Conservation (phyloP, 2,329 filamentous ascomycete species). For the Ciborinia camelliae region DNA sequence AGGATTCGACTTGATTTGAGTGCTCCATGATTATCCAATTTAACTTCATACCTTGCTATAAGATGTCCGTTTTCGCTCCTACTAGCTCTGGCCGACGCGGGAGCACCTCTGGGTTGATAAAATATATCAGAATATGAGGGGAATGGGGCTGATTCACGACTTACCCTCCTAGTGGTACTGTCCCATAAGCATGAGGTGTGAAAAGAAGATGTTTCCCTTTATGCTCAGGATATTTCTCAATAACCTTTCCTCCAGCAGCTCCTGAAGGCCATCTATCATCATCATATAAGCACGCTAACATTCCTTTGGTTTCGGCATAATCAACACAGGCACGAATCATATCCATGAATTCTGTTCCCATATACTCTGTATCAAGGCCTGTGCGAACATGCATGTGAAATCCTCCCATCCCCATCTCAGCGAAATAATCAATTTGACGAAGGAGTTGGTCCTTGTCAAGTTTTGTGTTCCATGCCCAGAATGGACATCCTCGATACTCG, state of each 20-base stretch:
- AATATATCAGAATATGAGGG: conserved; percentile 5
- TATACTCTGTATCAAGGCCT: conserved; percentile 38
- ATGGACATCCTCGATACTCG: conserved; percentile 37
- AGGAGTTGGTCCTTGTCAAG: conserved; percentile 34
- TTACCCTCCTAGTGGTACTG: conserved; percentile 8
- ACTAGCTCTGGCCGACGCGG: conserved; percentile 7
- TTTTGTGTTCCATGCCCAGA: conserved; percentile 38
- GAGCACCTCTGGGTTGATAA: conserved; percentile 14
- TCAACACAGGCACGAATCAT: conserved; percentile 36
- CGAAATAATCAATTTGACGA: conserved; percentile 36
- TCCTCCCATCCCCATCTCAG: conserved; percentile 38
- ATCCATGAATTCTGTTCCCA: conserved; percentile 38
- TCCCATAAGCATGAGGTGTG: conserved; percentile 28
- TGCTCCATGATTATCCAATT: conserved; percentile 30
- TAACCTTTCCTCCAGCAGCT: conserved; percentile 34
- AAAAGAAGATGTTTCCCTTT: conserved; percentile 36
- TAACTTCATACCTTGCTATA: conserved; percentile 32
- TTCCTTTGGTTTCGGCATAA: conserved; percentile 35
- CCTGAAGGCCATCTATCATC: conserved; percentile 39
- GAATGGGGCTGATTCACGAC: not conserved
- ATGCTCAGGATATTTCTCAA: conserved; percentile 31
- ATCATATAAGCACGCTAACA: conserved; percentile 39
- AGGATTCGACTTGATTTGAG: conserved; percentile 30
- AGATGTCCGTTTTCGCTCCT: conserved; percentile 28
- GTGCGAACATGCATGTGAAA: conserved; percentile 38